Conservation (phyloP, 345 rosid species). For the Arabis alpina region DNA sequence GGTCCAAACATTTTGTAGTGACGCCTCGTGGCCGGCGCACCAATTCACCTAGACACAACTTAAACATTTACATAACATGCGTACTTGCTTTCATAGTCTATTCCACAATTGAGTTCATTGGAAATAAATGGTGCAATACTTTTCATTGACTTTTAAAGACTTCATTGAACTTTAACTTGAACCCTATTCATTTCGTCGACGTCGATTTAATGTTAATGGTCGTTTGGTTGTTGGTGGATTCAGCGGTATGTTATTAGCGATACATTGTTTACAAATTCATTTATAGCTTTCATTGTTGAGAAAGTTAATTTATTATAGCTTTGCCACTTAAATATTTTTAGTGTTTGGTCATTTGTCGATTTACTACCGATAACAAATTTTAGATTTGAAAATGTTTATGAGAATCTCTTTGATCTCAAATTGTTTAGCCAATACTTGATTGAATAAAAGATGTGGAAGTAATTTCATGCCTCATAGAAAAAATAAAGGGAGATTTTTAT, state of each 20-base stretch:
- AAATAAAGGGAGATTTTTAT: not conserved
- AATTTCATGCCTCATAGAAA: not conserved
- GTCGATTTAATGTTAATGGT: not conserved
- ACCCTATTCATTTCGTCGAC: not conserved
- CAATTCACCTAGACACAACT: conserved; percentile 39
- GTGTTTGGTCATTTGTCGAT: conserved; percentile 1
- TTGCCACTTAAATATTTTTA: not conserved
- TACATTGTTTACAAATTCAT: no score
- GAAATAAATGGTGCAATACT: conserved; percentile 16
- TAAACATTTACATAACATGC: conserved; percentile 31
- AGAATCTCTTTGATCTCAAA: not conserved
- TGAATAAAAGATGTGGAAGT: not conserved
- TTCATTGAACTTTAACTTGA: conserved; percentile 1
- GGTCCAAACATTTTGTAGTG: conserved; percentile 49
- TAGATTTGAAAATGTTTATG: not conserved
- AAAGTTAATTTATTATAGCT: no score
- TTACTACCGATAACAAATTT: not conserved
- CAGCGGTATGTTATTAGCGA: not conserved
- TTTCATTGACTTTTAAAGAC: conserved; percentile 28
- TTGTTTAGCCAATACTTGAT: not conserved
- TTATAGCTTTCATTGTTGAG: no score
- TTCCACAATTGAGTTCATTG: conserved; percentile 31
- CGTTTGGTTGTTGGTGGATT: not conserved
- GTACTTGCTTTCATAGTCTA: conserved; percentile 33
- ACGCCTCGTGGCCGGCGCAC: conserved; percentile 46